Percentiles rank a stretch among this genome's conserved stretches.
Conservation (phyloP, 495 filamentous ascomycete genomes). For the Penicillium canariense region DNA sequence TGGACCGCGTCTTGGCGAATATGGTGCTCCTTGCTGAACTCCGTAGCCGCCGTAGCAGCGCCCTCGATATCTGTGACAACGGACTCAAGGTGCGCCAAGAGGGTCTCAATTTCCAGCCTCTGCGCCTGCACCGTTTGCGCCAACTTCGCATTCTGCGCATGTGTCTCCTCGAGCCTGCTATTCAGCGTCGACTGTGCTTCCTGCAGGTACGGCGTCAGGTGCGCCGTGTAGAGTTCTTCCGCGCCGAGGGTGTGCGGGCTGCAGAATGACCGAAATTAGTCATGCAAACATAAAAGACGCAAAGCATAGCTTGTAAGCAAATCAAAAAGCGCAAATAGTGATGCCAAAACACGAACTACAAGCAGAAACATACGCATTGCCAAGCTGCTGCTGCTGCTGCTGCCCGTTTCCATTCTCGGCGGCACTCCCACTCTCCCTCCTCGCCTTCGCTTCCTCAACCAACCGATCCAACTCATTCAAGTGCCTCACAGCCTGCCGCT, state of each 20-base stretch:
- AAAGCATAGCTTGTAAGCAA: too few species aligned
- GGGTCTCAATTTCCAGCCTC: slow-evolving; percentile 66
- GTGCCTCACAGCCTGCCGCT: slow-evolving; percentile 66
- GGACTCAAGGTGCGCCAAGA: slow-evolving; percentile 63
- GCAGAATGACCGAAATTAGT: slow-evolving; percentile 5
- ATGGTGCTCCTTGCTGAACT: slow-evolving; percentile 38
- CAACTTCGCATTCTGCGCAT: slow-evolving; percentile 62
- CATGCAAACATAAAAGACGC: not conserved
- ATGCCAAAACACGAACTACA: not conserved
- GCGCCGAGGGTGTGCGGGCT: slow-evolving; percentile 80
- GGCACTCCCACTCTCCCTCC: slow-evolving; percentile 43
- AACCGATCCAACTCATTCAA: slow-evolving; percentile 83
- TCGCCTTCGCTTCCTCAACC: slow-evolving; percentile 62
- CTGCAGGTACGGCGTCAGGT: slow-evolving; percentile 65
- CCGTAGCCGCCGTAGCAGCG: slow-evolving; percentile 50
- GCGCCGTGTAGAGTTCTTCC: slow-evolving; percentile 61
- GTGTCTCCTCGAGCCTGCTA: slow-evolving; percentile 56
- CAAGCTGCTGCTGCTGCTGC: slow-evolving; percentile 10
- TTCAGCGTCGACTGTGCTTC: slow-evolving; percentile 61
- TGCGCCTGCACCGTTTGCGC: slow-evolving; percentile 63
- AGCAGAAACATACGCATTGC: slow-evolving; percentile 37
- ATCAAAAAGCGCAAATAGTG: not conserved
- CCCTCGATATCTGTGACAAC: slow-evolving; percentile 69
- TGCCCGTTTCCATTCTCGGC: slow-evolving; percentile 17
- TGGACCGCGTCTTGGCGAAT: slow-evolving; percentile 44